These are phyloP conservation scores for Chimonanthus salicifolius DNA, from an alignment of 164 flowering plant species.

Conservation along the genomic window DNA sequence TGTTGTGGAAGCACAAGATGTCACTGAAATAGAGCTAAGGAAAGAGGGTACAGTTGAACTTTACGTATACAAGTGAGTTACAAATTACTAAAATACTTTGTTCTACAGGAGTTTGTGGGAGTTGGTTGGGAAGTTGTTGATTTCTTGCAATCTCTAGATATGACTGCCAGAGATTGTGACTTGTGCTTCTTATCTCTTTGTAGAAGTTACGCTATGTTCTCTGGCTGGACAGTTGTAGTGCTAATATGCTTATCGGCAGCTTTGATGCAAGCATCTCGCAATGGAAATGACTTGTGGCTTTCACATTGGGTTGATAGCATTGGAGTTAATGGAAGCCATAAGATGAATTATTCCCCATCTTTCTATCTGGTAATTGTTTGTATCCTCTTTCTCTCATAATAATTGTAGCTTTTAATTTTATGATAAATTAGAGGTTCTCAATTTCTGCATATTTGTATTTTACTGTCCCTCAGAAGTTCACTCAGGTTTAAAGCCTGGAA, in stretches of 20 bases:
- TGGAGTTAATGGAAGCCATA: constrained; percentile 17
- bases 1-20: constrained; percentile 34
- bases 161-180: background rate
- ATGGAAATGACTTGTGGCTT: constrained; percentile 98
- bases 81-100: background rate
- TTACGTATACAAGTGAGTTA: constrained; percentile 64
- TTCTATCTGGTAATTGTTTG: constrained; percentile 66
- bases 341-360: constrained; percentile 36
- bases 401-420: background rate
- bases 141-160: background rate
- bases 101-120: background rate
- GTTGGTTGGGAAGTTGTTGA: background rate
- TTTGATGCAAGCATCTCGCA: constrained; percentile 94
- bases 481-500: too few relatives aligned
- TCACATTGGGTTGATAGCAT: constrained; percentile 91
- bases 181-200: constrained; percentile 13
- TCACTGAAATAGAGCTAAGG: constrained; percentile 54
- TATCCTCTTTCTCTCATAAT: background rate
- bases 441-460: too few relatives aligned
- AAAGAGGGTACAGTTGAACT: constrained; percentile 81
- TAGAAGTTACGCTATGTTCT: constrained; percentile 80
- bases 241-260: constrained; percentile 68
- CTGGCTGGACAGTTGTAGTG: constrained; percentile 59
- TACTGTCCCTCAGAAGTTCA: too few relatives aligned
- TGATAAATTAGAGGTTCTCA: background rate